These are phyloP conservation scores for Uronychia setigera DNA, from an alignment of 73 alveolate genomes.

Conservation along the genomic window DNA sequence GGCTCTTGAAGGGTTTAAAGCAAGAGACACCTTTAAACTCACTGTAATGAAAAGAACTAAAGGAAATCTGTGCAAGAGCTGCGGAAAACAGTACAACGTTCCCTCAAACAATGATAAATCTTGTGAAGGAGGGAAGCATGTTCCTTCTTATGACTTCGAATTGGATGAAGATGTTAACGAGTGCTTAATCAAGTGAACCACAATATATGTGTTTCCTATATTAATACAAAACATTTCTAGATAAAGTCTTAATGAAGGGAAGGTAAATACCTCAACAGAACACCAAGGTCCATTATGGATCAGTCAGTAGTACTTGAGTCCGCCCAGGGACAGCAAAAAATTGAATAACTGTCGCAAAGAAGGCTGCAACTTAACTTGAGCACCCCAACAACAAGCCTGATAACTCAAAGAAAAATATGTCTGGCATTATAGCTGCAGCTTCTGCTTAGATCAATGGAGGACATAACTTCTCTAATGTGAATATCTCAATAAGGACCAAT, in stretches of 20 bases:
- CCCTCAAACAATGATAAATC: constrained; percentile 23
- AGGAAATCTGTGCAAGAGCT: constrained; percentile 31
- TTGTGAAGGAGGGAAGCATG: constrained; percentile 11
- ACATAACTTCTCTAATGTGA: background rate
- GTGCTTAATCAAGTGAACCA: no score
- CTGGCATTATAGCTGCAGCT: background rate
- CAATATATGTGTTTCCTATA: no score
- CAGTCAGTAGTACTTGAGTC: no score
- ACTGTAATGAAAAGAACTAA: constrained; percentile 27
- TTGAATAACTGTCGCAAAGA: background rate
- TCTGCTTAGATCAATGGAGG: background rate
- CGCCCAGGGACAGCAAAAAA: background rate
- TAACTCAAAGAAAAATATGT: background rate
- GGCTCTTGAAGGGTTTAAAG: constrained; percentile 40
- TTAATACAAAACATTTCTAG: no score
- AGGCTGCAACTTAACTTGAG: background rate
- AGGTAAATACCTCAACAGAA: no score
- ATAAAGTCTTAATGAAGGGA: no score
- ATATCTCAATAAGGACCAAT: background rate
- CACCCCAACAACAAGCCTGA: background rate
- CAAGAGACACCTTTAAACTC: constrained; percentile 6
- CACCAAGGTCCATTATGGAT: no score
- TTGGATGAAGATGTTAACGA: constrained; percentile 48
- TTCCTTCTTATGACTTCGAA: constrained; percentile 38
- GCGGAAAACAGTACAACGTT: constrained; percentile 37